Base-by-base conservation (phyloP, 768 basidiomycete genomes). In the Tephrocybe sp. region DNA sequence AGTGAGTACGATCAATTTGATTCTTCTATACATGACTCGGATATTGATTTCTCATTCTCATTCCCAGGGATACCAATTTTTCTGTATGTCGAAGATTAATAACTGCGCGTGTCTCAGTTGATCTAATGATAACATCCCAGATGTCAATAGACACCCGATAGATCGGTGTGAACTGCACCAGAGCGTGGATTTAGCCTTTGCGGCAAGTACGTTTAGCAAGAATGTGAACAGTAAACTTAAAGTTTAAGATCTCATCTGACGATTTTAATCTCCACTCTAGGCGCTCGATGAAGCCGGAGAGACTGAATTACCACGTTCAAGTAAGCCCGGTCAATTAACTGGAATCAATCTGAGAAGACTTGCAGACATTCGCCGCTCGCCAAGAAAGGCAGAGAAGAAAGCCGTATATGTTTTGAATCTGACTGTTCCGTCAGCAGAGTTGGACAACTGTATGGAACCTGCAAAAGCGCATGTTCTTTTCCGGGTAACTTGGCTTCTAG, bases 341-440 rank as follows among this genome's bases (percentile, higher is more conserved):
- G 19, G 13, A 20, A 46, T 19, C 49, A 48, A 57, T 55, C 50
- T 58, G 23, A 43, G 45, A 59, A 46, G 41, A 39, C 44, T 53
- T 47, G 33, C 50, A 89, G 88, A 69, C 44, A 62, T 62, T 39
- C 81, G 89, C 52, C 77, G 87, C 31, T 88, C 92, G 31, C 89
- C 92, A 30, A 82, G 87, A 35, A 92, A 89, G 68, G 66, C 71
- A 19, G 91, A 92, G 62, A 84, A 83, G 66, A 82, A 81, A 64
- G 84, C 93, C 4, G 82, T 93, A 53, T 98, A 89, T 64, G 86
- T 93, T 40, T 71, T 98, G 41, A 84, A 90, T 62, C 62, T 98
- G 52, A 74, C 71, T 8, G 68, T 94, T 16, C 83, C 91, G 39
- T 69, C 82, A 2, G 68, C 72, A 20, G 72, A 83, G 22, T 72